Base-by-base conservation (phyloP, 2,329 filamentous ascomycete genomes). In the Triangularia setosa region DNA sequence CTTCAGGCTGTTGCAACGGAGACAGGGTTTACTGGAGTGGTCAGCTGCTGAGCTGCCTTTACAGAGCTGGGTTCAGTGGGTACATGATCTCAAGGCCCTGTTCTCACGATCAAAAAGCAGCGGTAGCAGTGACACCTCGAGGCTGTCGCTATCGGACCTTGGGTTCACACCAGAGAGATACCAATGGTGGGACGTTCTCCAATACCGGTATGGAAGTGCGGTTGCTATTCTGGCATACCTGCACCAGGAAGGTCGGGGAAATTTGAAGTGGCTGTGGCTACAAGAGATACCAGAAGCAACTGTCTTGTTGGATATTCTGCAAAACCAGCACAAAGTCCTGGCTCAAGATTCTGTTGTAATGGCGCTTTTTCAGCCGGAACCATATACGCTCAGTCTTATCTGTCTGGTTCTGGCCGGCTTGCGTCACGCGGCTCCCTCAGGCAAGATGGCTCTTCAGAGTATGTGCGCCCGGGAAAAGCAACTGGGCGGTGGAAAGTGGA, bases 31-130 rank as follows among this genome's bases (percentile, higher is more conserved):
- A 2, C n/a, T 70, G 24, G 28, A 11, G 2, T 70, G 69, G 69
- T 65, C 67, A 3, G 69, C 69, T 24, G 64, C 68, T 53, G 63
- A 67, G 12, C 64, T 71, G 1, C 48, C 65, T 1, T 61, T 66
- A 9, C 4, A 21, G 1, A 23, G 59, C n/a, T 70, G 67, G 64
- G 67, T 71, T 25, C 65, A 59, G 1, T 72, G 68, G 57, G 52
- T 67, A n/a, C 59, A 57, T 4, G 68, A 71, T 54, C 33, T 71
- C 11, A 33, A 52, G 4, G n/a, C 60, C 3, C 58, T 70, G 12
- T 65, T 71, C 27, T 40, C 48, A 0, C 40, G 6, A 11, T 9
- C n/a, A 23, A 48, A 21, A 48, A 9, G n/a, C n/a, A 18, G 40
- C n/a, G 18, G n/a, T 21, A 48, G 40, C 40, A 40, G 33, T 7